Percentiles rank a stretch among this genome's conserved stretches.
Evolutionary conservation across 257 asterid species (phyloP).

Genomic region (Solanum pennellii): DNA sequence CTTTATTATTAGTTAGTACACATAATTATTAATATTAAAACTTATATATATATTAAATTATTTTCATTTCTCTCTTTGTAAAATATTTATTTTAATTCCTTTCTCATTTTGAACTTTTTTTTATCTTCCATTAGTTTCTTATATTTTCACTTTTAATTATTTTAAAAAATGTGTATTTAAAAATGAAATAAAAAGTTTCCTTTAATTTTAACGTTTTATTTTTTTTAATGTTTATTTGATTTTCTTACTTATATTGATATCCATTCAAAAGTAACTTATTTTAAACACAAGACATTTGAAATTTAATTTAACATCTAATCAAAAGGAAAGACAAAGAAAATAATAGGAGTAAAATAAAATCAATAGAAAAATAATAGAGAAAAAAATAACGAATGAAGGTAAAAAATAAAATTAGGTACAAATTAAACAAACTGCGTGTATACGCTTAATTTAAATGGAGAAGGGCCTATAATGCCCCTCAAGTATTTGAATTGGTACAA

Average conservation of each 20-base stretch:
- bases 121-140: background rate
- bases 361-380: background rate
- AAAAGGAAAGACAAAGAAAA: background rate
- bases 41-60: too few species aligned
- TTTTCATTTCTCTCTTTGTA: background rate
- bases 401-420: too few species aligned
- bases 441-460: too few species aligned
- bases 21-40: background rate
- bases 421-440: too few species aligned
- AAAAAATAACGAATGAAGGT: background rate
- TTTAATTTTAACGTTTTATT: too few species aligned
- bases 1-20: background rate
- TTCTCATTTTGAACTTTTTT: background rate
- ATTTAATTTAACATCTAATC: too few species aligned
- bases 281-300: background rate
- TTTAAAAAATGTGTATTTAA: too few species aligned
- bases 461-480: too few species aligned
- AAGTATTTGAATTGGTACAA: too few species aligned
- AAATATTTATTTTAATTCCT: background rate
- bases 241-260: too few species aligned
- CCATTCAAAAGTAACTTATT: background rate
- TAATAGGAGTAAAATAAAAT: background rate
- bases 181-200: background rate
- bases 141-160: background rate
- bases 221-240: too few species aligned